Base-by-base conservation (phyloP, 2,329 filamentous ascomycete genomes). In the Penicillium rolfsii region DNA sequence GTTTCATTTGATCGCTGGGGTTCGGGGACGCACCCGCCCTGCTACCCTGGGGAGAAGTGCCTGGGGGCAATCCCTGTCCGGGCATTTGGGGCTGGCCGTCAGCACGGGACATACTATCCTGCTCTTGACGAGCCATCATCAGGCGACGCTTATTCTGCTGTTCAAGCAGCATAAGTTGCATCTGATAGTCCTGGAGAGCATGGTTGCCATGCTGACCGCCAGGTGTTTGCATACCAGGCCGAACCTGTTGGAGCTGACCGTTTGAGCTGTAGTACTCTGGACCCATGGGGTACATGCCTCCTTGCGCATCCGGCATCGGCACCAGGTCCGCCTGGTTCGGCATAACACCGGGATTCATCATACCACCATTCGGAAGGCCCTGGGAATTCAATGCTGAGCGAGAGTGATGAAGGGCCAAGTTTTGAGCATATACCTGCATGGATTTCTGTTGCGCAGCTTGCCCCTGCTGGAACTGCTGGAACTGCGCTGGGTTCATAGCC, bases 391-490 rank as follows among this genome's bases (percentile, higher is more conserved):
- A 89, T 78, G 83, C 83, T 91, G 89, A 80, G 78, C 89, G 89
- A 76, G 74, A 73, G 73, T 93, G 90, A 78, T 94, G 90, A 78
- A 93, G 88, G 79, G 90, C 87, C 75, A 97, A 85, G 78, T 88
- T 91, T 79, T 91, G 88, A 75, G 91, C 88, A 84, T 97, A 97
- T 76, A 91, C 89, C 78, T 92, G 89, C 77, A 97, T 90, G 72
- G 89, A 89, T 82, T 96, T 96, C 74, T 88, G 85, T 82, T 94
- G 91, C 65, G 87, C 83, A 66, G 82, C 82, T 60, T 85, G 84
- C 59, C 74, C 76, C 80, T 82, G 78, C 74, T 82, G 83, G 76
- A 88, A 84, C 67, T 81, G 80, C 77, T 89, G 87, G 79, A 96
- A 89, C 81, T 95, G 90, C 73, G 89, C 85, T 74, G 85, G 84